Percentiles rank a stretch among this genome's conserved stretches.
These are phyloP conservation scores for Penicillium alfredii DNA, from an alignment of 495 filamentous ascomycete genomes.

Conservation along the genomic window DNA sequence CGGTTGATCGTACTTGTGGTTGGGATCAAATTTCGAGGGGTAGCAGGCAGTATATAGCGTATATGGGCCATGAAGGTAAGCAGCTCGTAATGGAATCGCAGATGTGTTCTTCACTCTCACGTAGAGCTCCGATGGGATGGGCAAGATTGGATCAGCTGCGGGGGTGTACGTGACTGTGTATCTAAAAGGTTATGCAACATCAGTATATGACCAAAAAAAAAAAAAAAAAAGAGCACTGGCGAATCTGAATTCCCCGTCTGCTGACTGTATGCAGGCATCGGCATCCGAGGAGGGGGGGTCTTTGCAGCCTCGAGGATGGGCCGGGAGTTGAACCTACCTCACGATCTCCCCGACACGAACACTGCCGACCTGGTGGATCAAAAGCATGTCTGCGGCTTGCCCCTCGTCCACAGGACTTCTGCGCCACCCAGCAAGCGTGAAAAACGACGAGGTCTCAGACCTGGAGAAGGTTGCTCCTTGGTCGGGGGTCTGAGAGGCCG, in stretches of 20 bases:
- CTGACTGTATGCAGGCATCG: no score
- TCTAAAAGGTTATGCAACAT: no score
- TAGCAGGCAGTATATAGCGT: constrained; percentile 81
- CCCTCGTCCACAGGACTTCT: constrained; percentile 14
- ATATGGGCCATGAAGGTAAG: constrained; percentile 94
- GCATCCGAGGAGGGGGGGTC: no score
- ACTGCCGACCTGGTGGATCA: constrained; percentile 80
- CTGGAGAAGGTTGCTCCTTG: constrained; percentile 16
- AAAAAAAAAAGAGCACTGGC: no score
- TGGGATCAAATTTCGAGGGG: constrained; percentile 71
- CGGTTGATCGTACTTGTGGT: constrained; percentile 59
- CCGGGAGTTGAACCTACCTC: constrained; percentile 38
- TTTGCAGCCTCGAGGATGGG: neutral
- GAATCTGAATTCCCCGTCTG: no score
- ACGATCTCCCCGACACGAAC: constrained; percentile 91
- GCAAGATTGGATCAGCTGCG: constrained; percentile 78
- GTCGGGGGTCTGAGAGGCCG: constrained; percentile 39
- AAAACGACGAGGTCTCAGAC: constrained; percentile 22
- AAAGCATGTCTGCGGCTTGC: constrained; percentile 58
- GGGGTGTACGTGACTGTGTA: constrained; percentile 94
- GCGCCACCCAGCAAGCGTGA: constrained; percentile 39
- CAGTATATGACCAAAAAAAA: no score
- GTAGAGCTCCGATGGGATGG: constrained; percentile 68
- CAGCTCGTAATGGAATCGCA: constrained; percentile 81
- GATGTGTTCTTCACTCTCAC: constrained; percentile 90